A percentile compares a stretch with the other conserved stretches of the same genome.
Conservation (phyloP, 1,139 yeast species). For the Candida glucosophila region DNA sequence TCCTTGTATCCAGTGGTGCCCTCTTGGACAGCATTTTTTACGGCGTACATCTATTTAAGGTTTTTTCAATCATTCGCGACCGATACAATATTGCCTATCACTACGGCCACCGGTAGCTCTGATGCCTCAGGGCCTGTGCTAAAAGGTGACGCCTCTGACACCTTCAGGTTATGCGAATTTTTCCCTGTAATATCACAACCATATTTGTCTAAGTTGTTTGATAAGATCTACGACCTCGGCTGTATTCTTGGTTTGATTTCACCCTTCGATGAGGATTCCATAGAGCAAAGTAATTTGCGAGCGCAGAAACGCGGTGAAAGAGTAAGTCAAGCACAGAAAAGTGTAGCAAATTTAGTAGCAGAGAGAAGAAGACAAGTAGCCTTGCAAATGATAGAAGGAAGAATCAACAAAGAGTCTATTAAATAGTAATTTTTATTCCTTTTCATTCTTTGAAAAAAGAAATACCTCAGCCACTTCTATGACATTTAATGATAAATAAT, state of each 20-base stretch:
- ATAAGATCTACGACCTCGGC: slow-evolving; percentile 43
- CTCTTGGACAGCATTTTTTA: slow-evolving; percentile 58
- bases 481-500: neutral
- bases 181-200: slow-evolving; percentile 59
- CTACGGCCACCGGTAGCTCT: slow-evolving; percentile 14
- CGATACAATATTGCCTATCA: slow-evolving; percentile 33
- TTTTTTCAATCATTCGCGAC: slow-evolving; percentile 49
- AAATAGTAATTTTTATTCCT: slow-evolving; percentile 1
- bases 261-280: slow-evolving; percentile 62
- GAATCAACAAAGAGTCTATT: slow-evolving; percentile 34
- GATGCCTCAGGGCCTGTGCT: slow-evolving; percentile 20
- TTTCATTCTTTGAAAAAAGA: too few relatives aligned
- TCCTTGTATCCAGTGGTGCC: slow-evolving; percentile 53
- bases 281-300: slow-evolving; percentile 66
- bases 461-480: neutral
- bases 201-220: slow-evolving; percentile 44
- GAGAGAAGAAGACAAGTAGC: slow-evolving; percentile 87
- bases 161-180: slow-evolving; percentile 75
- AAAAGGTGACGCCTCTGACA: slow-evolving; percentile 84
- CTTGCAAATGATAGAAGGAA: slow-evolving; percentile 70
- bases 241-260: slow-evolving; percentile 49
- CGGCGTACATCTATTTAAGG: slow-evolving; percentile 69
- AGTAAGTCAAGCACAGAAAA: slow-evolving; percentile 29
- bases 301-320: slow-evolving; percentile 53
- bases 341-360: slow-evolving; percentile 52